Conservation (phyloP, 1,284 basidiomycete species). For the Marasmius oreades region DNA sequence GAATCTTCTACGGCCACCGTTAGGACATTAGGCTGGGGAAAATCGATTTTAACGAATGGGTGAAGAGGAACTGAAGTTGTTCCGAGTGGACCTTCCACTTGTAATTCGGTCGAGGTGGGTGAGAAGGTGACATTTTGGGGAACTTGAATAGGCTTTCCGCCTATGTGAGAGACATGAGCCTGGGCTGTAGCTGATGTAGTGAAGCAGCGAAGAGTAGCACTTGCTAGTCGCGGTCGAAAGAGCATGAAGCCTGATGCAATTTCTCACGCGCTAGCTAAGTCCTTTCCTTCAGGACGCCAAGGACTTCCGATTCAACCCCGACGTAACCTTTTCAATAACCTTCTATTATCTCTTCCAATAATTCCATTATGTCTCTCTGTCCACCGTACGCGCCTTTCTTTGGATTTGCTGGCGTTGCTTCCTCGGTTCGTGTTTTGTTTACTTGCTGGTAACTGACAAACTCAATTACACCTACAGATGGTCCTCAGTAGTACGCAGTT, state of each 20-base stretch:
- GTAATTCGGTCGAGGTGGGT: conserved; percentile 47
- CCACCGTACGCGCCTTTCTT: conserved; percentile 86
- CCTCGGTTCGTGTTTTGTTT: conserved; percentile 55
- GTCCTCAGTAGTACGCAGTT: conserved; percentile 71
- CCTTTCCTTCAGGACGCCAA: neutral
- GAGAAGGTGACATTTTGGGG: conserved; percentile 66
- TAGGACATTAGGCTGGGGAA: conserved; percentile 45
- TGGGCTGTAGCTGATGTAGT: conserved; percentile 21
- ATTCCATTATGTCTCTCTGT: conserved; percentile 52
- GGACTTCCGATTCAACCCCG: neutral
- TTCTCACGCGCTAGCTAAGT: neutral
- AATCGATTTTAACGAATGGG: conserved; percentile 64
- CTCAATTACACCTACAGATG: conserved; percentile 51
- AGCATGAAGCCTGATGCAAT: conserved; percentile 4
- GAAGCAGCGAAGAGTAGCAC: conserved; percentile 10
- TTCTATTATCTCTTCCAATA: neutral
- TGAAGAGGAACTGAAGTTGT: conserved; percentile 66
- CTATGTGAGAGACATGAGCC: conserved; percentile 69
- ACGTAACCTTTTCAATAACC: neutral
- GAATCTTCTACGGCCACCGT: conserved; percentile 72
- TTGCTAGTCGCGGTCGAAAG: conserved; percentile 9
- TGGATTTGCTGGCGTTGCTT: conserved; percentile 79
- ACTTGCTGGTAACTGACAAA: neutral
- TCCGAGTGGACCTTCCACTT: conserved; percentile 77
- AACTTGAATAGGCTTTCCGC: conserved; percentile 72